These are phyloP conservation scores for Musa schizocarpa DNA, from an alignment of 176 grass and related monocot species.

Conservation along the genomic window DNA sequence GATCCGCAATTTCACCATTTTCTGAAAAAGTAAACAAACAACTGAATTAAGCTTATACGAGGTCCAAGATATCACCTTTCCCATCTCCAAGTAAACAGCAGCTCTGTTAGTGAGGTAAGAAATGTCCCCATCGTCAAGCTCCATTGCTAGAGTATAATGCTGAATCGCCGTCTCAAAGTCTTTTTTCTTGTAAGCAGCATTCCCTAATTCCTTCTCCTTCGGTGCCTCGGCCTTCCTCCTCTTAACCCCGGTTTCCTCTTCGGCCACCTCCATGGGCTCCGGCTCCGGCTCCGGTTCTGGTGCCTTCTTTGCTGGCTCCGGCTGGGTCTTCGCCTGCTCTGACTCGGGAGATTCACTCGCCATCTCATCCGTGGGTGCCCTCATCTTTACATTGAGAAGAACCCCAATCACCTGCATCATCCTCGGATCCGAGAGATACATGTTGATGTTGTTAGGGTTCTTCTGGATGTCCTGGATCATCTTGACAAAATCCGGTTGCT, in stretches of 20 bases:
- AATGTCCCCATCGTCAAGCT: constrained; percentile 31
- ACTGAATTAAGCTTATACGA: too few species aligned
- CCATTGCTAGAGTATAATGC: constrained; percentile 29
- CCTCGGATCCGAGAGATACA: constrained; percentile 67
- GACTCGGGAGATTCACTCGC: constrained; percentile 29
- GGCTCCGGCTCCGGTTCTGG: constrained; percentile 28
- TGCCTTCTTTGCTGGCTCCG: constrained; percentile 36
- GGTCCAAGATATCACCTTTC: constrained; percentile 22
- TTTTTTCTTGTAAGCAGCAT: constrained; percentile 30
- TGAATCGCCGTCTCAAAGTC: constrained; percentile 32
- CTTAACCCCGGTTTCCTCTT: constrained; percentile 47
- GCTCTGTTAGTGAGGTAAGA: constrained; percentile 49
- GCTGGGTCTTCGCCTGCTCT: constrained; percentile 14
- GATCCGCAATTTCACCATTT: too few species aligned
- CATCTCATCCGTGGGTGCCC: constrained; percentile 32
- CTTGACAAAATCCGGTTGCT: constrained; percentile 76
- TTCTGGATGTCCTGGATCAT: constrained; percentile 90
- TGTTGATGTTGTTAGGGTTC: constrained; percentile 64
- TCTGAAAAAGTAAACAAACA: too few species aligned
- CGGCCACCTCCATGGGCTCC: constrained; percentile 68
- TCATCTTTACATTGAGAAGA: constrained; percentile 95
- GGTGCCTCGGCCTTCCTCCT: constrained; percentile 64
- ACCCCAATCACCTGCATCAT: constrained; percentile 98
- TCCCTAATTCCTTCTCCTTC: constrained; percentile 80
- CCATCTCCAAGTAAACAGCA: constrained; percentile 37